These are phyloP conservation scores for Leishmania amazonensis DNA, from an alignment of 208 protist genomes.

Conservation along the genomic window DNA sequence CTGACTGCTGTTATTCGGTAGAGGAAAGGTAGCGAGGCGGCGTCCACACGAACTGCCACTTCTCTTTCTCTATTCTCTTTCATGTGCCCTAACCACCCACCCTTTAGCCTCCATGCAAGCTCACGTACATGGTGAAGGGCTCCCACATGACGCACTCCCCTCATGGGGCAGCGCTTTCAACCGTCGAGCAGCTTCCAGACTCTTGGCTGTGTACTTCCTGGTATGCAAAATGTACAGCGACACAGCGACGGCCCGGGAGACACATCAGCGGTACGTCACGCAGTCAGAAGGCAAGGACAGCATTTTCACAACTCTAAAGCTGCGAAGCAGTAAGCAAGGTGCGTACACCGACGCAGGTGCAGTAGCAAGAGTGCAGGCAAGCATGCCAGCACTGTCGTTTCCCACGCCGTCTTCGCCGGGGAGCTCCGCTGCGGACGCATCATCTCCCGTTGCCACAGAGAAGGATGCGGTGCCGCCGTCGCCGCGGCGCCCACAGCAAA, in stretches of 20 bases:
- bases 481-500: not conserved
- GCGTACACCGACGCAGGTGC: not conserved
- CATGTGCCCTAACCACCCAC: not conserved
- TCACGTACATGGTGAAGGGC: slow-evolving; percentile 58
- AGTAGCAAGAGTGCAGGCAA: not conserved
- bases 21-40: not conserved
- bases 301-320: slow-evolving; percentile 30
- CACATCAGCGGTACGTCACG: slow-evolving; percentile 40
- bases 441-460: not conserved
- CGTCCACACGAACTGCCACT: not conserved
- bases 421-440: not conserved
- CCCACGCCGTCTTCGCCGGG: not conserved
- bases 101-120: not conserved
- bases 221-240: slow-evolving; percentile 36
- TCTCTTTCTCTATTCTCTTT: slow-evolving; percentile 9
- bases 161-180: slow-evolving; percentile 34
- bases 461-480: not conserved
- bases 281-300: slow-evolving; percentile 35
- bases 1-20: not conserved
- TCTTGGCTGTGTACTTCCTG: slow-evolving; percentile 47
- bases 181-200: slow-evolving; percentile 28
- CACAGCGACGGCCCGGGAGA: slow-evolving; percentile 36
- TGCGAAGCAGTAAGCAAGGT: slow-evolving; percentile 30
- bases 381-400: not conserved
- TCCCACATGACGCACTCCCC: slow-evolving; percentile 36